Base-by-base conservation (phyloP, 345 rosid genomes). In the Sisymbrium irio region DNA sequence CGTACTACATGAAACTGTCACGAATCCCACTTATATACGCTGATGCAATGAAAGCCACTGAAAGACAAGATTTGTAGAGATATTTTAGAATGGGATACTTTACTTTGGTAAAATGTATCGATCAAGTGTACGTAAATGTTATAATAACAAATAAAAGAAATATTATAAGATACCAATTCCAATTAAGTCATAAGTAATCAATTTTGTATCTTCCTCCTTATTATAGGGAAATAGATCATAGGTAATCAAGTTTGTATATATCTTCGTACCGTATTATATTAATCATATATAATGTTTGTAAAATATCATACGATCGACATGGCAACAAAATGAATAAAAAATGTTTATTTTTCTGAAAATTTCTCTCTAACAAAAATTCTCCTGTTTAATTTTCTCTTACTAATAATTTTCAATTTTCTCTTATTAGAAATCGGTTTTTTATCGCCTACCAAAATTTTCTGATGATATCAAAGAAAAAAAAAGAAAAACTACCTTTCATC, bases 31-130 rank as follows among this genome's bases (percentile, higher is more conserved):
- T n/a, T 22, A 59, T 36, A 71, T 71, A 71, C 50, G 60, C 12
- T 61, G 53, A 50, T 28, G 33, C 53, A 61, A 71, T 47, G 66
- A 3, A 46, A 46, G 2, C 55, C 22, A 60, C 14, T 17, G 33
- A 18, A 71, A 40, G 22, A n/a, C n/a, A n/a, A n/a, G n/a, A n/a
- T n/a, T n/a, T n/a, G n/a, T n/a, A n/a, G n/a, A n/a, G n/a, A 39
- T 37, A 27, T 49, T 61, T 61, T 66, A 17, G 27, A 3, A 5
- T n/a, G 13, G 53, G 25, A 69, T 39, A 59, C 18, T 5, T 3
- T 49, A 25, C 4, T 61, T 42, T 13, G 68, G 62, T 71, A 37
- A 50, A 71, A 50, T 50, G 61, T 71, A 60, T 47, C 59, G 25
- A 60, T 71, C 59, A 46, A n/a, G 14, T 33, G 57, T 33, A 32